Conservation (phyloP, 2,329 filamentous ascomycete genomes). For the Aspergillus bombycis region DNA sequence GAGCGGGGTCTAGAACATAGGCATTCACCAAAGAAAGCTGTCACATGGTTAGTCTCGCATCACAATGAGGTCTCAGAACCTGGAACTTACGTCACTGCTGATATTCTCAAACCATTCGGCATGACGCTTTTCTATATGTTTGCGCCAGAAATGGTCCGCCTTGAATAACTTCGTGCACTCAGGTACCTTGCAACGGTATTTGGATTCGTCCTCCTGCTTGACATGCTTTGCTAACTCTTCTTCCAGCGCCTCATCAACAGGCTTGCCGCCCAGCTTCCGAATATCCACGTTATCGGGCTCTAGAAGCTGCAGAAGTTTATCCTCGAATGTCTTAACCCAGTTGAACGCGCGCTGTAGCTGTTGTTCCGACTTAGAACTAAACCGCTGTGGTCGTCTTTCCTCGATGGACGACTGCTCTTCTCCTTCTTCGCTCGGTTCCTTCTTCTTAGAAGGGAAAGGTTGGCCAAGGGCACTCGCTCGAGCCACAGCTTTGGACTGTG, state of each 20-base stretch:
- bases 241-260: conserved; percentile 80
- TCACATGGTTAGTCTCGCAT: conserved; percentile 35
- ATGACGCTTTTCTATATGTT: conserved; percentile 97
- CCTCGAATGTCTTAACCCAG: conserved; percentile 98
- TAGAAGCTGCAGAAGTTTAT: conserved; percentile 90
- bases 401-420: conserved; percentile 67
- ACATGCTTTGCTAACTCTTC: conserved; percentile 86
- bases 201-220: conserved; percentile 96
- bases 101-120: conserved; percentile 80
- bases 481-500: conserved; percentile 80
- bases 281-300: conserved; percentile 88
- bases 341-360: conserved; percentile 95
- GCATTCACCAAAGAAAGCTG: conserved; percentile 89
- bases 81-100: conserved; percentile 74
- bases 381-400: conserved; percentile 73
- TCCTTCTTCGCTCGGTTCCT: conserved; percentile 64
- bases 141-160: conserved; percentile 94
- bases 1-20: conserved; percentile 91
- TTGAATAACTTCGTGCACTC: conserved; percentile 98
- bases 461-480: conserved; percentile 81
- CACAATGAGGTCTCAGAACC: background rate
- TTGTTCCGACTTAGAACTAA: conserved; percentile 78
- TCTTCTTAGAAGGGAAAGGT: conserved; percentile 82
- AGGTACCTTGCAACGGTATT: conserved; percentile 94
- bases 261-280: conserved; percentile 86